Base-by-base conservation (phyloP, 176 grass and related monocot genomes). In the Saccharum officinarum region DNA sequence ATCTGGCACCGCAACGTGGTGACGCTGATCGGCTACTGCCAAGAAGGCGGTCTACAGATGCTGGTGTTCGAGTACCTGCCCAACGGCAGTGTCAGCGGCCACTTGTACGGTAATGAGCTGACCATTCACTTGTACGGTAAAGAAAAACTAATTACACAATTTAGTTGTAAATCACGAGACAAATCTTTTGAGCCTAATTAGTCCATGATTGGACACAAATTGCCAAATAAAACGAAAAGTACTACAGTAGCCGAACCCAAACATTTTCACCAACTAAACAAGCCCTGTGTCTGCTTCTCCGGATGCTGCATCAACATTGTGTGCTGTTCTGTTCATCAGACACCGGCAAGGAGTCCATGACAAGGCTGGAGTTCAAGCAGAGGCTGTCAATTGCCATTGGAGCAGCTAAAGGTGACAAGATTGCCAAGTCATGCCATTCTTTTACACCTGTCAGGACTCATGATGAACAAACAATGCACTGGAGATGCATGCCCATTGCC, bases 341-440 rank as follows among this genome's bases (percentile, higher is more conserved):
- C 71, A 89, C 44, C 1, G 80, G 89, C 28, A 89, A 78, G 77
- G 86, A 94, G 85, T 86, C 83, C 0, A 80, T 76, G 83, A 98
- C 93, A 6, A 89, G 86, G 74, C 87, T 98, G 50, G 96, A 98
- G 83, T 98, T 98, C 81, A 98, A 98, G 72, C 93, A 98, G 42
- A 95, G 96, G 91, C 88, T 98, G 1, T 85, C 96, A 0, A 90
- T 98, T 47, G 96, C 96, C 67, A 98, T 95, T 0, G 96, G 96
- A 83, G 93, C 86, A 79, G 96, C 96, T 28, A 98, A 98, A 94
- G 96, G 95, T 94, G 15, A 49, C 16, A 28, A 26, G 20, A 13
- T 7, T 42, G 37, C 23, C 14, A 26, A 54, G 54, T 69, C 15
- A 28, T 42, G 17, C 8, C 4, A 41, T 1, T 12, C 3, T 31